Evolutionary conservation across 768 basidiomycete species (phyloP).

Genomic region (Panellus pusillus): DNA sequence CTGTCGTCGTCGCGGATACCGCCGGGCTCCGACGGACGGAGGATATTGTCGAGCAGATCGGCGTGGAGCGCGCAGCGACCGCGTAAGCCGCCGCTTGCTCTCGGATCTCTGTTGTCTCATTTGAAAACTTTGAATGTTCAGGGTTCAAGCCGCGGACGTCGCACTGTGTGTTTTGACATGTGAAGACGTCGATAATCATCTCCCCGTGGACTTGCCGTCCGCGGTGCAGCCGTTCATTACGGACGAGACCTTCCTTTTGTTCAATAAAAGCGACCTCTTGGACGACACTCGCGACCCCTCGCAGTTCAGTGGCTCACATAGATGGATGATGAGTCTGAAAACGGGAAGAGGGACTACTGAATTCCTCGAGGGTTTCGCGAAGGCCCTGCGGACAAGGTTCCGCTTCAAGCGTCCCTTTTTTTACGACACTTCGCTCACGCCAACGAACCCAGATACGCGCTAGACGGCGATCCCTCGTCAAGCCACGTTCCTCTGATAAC

Average conservation of each 20-base stretch:
- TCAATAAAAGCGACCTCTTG: constrained; percentile 76
- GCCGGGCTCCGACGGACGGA: constrained; percentile 75
- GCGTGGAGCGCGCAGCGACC: constrained; percentile 69
- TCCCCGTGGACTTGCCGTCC: constrained; percentile 40
- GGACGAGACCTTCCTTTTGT: constrained; percentile 61
- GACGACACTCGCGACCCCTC: neutral
- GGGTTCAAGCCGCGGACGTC: constrained; percentile 67
- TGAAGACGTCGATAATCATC: constrained; percentile 36
- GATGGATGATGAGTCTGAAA: constrained; percentile 66
- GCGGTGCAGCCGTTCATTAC: constrained; percentile 50
- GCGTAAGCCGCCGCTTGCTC: constrained; percentile 47
- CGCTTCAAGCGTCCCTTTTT: constrained; percentile 9
- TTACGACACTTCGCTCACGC: neutral
- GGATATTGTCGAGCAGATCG: constrained; percentile 78
- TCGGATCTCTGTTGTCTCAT: neutral
- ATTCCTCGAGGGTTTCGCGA: constrained; percentile 62
- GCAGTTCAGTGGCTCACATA: constrained; percentile 12
- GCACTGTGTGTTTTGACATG: constrained; percentile 82
- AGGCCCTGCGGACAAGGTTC: constrained; percentile 51
- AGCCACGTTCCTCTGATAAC: constrained; percentile 65
- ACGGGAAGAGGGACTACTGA: constrained; percentile 54
- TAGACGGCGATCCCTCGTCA: constrained; percentile 25
- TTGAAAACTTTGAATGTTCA: constrained; percentile 27
- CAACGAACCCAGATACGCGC: constrained; percentile 26
- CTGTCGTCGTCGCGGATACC: constrained; percentile 80